phyloP scores from a whole-genome alignment of 306 rosid genomes.

The Acacia crassicarpa region DNA sequence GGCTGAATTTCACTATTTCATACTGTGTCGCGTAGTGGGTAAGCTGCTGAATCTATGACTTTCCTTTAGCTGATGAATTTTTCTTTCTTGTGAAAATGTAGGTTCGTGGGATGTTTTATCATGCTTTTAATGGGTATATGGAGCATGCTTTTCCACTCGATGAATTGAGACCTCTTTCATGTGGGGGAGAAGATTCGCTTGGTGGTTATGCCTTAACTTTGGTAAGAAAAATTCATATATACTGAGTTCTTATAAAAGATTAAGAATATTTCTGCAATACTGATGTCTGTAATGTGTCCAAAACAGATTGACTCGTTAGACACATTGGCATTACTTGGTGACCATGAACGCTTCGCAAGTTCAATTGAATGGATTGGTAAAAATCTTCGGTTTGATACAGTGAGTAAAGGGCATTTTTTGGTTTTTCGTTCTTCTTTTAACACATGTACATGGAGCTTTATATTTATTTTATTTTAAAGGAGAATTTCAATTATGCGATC shows the following conservation, averaged over 20 bases:
- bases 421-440: not conserved
- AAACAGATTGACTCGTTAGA: conserved; percentile 88
- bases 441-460: not conserved
- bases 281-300: conserved; percentile 1
- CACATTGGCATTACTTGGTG: conserved; percentile 88
- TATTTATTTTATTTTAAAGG: not conserved
- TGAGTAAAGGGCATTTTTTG: conserved; percentile 51
- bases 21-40: not conserved
- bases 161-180: conserved; percentile 80
- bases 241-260: not conserved
- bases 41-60: not conserved
- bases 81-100: conserved; percentile 25
- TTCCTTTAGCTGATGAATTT: not conserved
- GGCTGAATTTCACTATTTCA: not conserved
- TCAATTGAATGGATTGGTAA: conserved; percentile 98
- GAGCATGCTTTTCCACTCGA: conserved; percentile 90
- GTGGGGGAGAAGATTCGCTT: conserved; percentile 82
- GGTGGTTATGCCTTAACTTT: conserved; percentile 96
- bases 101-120: conserved; percentile 92
- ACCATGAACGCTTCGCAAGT: conserved; percentile 60
- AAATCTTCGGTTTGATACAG: conserved; percentile 92
- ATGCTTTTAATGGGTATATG: conserved; percentile 95
- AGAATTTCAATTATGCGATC: not conserved
- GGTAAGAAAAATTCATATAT: conserved; percentile 43
- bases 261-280: not conserved